Base-by-base conservation (phyloP, 306 rosid genomes). In the Arachis stenosperma region DNA sequence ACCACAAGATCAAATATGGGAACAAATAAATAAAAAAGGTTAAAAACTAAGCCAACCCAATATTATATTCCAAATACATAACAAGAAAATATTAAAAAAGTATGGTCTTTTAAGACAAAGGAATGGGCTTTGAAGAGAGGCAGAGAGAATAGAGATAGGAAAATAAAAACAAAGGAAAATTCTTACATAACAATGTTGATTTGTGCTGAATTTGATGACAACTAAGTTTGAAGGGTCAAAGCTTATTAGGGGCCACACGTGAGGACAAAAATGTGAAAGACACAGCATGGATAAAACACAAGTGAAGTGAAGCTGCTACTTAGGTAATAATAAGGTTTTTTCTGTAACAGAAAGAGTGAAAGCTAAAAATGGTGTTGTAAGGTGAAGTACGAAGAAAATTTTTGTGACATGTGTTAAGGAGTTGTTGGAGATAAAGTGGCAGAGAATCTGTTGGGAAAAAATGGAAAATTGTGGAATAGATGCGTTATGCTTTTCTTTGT, bases 391-490 rank as follows among this genome's bases (percentile, higher is more conserved):
- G 11, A n/a, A 52, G 57, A 6, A 52, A 52, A 52, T 6, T 8
- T 7, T n/a, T 14, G 57, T n/a, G 27, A 52, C 22, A 52, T 52
- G 57, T n/a, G 57, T 52, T 2, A 48, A 0, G 54, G 5, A 11
- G 54, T 6, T 14, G 57, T 52, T 52, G 57, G 57, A 52, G 57
- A 22, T 52, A 8, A 50, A 52, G 57, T 52, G 57, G 57, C 57
- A 52, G 57, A n/a, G 57, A 52, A 52, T 52, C 2, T 52, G 54
- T 11, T 48, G 2, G 54, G 51, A 2, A 41, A 41, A 41, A 14
- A n/a, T 2, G 5, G 10, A 6, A 41, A 60, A 33, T 33, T 9
- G 27, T 13, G 41, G 70, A 65, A 65, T 44, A 22, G 30, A 65
- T 63, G 13, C 8, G 8, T 42, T 63, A 9, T 42, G 14, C 14